Conservation (phyloP, 495 filamentous ascomycete genomes). For the Cercophora sp. region DNA sequence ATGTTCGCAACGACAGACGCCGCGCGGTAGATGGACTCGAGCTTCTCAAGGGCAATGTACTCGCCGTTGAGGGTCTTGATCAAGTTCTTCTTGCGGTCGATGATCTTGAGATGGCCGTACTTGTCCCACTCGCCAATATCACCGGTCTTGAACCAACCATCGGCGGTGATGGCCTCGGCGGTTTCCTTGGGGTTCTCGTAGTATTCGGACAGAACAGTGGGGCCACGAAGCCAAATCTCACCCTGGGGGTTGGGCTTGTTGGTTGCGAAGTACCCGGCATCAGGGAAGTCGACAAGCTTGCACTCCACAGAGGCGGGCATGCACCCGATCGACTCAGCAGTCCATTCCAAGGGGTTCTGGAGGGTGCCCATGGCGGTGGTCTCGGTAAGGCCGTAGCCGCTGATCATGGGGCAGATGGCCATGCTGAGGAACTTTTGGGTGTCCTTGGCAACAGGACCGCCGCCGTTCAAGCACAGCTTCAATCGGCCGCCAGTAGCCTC, state of each 20-base stretch:
- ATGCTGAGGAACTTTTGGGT: conserved; percentile 85
- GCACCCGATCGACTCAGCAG: conserved; percentile 72
- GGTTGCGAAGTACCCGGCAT: conserved; percentile 83
- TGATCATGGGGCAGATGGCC: conserved; percentile 84
- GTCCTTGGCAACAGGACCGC: conserved; percentile 80
- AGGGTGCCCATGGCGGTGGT: conserved; percentile 91
- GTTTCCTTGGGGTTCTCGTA: conserved; percentile 83
- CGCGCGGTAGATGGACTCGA: conserved; percentile 91
- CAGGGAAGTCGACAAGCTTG: conserved; percentile 93
- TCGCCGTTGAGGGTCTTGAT: conserved; percentile 95
- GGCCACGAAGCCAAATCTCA: conserved; percentile 89
- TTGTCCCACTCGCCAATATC: conserved; percentile 89
- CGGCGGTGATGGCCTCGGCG: conserved; percentile 63
- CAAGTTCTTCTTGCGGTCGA: conserved; percentile 97
- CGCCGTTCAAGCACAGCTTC: conserved; percentile 80
- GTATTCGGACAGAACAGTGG: conserved; percentile 68
- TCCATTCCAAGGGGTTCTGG: conserved; percentile 89
- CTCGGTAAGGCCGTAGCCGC: conserved; percentile 95
- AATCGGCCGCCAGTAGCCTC: conserved; percentile 82
- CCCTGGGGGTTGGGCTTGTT: conserved; percentile 89
- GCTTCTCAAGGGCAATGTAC: conserved; percentile 98
- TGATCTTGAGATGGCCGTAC: conserved; percentile 78
- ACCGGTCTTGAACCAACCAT: conserved; percentile 95
- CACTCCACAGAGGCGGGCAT: conserved; percentile 79
- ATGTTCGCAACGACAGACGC: conserved; percentile 86